Evolutionary conservation across 2,329 filamentous ascomycete genomes (phyloP), one percentile per base, ranked within the genome.

Genomic region (Neocatenulostroma microsporum): DNA sequence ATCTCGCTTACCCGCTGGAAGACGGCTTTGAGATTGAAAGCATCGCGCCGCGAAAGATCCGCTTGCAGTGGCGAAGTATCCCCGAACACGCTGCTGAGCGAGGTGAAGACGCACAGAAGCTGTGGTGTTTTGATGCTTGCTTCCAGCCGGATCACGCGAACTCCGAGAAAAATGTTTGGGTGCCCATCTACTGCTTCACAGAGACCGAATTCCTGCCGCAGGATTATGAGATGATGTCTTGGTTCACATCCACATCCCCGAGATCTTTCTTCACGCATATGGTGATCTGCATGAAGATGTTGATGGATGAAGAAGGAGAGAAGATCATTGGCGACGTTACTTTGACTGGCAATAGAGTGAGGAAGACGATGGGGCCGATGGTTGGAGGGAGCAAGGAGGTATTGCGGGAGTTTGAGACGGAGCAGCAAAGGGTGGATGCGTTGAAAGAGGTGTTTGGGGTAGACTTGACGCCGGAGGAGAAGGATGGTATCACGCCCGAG

Each of bases 211-310:
- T 81, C 55, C 54, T 75, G 21, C 69, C 68, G 3, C 57, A 63
- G 28, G 80, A 84, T 56, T 83, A 76, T 49, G 68, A 67, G 23
- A 62, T 79, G 5, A 66, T 80, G 63, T 82, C 74, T 55, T 73
- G 64, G 5, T 72, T 54, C 30, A 74, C 72, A 1, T 75, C 72
- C 44, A 67, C 65, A 29, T 63, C 60, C 37, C 57, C 62, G 15
- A 54, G 56, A 20, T 72, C 66, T 38, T 73, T 68, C 53, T 80
- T 82, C 54, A 73, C 69, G 9, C 61, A 65, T 37, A 66, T 54
- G 3, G 56, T 80, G 23, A 54, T 80, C 14, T 68, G 73, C 38
- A 63, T 68, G 35, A 70, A 64, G 54, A 76, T 78, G 57, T 59
- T 80, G 41, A 51, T 74, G 38, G 55, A 56, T 18, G 49, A 62